A percentile compares a stretch with the other conserved stretches of the same genome.
Conservation (phyloP, 140 eudicot genomes). For the Flaveria floridana region DNA sequence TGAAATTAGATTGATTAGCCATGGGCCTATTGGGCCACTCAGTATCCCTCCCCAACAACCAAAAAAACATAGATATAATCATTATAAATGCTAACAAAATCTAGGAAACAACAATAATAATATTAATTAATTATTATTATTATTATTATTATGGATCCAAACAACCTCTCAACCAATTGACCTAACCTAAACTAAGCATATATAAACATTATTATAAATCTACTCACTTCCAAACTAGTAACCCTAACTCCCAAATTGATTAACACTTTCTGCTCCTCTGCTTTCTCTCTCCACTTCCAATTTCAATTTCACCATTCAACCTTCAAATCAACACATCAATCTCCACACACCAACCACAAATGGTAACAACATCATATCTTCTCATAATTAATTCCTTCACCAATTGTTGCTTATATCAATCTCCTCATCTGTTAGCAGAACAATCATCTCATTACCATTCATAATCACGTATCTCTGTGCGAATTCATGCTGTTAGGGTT, state of each 20-base stretch:
- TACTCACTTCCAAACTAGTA: constrained; percentile 22
- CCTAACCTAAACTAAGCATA: constrained; percentile 12
- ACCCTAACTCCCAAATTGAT: constrained; percentile 35
- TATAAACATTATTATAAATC: neutral
- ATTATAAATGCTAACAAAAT: neutral
- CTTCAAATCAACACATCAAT: constrained; percentile 10
- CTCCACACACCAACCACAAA: neutral
- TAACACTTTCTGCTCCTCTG: constrained; percentile 18
- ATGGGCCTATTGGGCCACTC: neutral
- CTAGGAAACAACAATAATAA: neutral
- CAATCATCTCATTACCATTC: neutral
- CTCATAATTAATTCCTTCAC: neutral
- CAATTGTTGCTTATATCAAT: neutral
- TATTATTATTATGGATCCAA: constrained; percentile 17
- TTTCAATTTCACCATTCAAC: constrained; percentile 8
- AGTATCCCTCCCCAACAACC: neutral
- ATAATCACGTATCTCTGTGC: neutral
- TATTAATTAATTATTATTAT: no score
- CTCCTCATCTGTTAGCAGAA: neutral
- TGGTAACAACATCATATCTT: constrained; percentile 9
- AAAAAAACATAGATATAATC: neutral
- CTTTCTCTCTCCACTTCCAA: neutral
- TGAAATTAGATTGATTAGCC: neutral
- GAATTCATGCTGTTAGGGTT: neutral
- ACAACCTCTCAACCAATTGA: constrained; percentile 18